These are phyloP conservation scores for Myochromella boudieri DNA, from an alignment of 768 basidiomycete species.

Conservation along the genomic window DNA sequence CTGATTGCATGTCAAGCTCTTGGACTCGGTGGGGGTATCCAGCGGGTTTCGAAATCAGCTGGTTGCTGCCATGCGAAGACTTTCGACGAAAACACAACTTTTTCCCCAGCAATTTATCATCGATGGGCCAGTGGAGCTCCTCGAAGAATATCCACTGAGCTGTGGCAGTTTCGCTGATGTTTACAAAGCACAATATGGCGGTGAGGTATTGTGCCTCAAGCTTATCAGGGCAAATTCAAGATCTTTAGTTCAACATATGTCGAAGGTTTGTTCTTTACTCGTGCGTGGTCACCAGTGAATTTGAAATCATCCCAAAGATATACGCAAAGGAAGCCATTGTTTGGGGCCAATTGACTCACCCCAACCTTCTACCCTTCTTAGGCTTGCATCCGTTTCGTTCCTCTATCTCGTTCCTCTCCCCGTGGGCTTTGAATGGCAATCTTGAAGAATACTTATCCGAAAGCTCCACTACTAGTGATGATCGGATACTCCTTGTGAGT, in stretches of 20 bases:
- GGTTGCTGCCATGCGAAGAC: constrained; percentile 11
- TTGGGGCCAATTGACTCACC: constrained; percentile 33
- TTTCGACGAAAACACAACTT: constrained; percentile 3
- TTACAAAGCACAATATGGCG: not conserved
- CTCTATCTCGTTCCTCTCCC: constrained; percentile 33
- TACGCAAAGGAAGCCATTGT: constrained; percentile 17
- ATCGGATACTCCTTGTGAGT: constrained; percentile 32
- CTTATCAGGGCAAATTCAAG: constrained; percentile 2
- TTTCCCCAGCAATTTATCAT: constrained; percentile 10
- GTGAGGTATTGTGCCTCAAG: constrained; percentile 8
- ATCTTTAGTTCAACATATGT: constrained; percentile 1
- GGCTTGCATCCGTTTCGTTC: constrained; percentile 22
- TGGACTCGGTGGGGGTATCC: no score
- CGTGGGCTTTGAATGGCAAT: constrained; percentile 21
- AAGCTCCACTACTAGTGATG: constrained; percentile 19
- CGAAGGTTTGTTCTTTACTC: constrained; percentile 7
- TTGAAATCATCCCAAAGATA: not conserved
- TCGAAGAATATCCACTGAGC: not conserved
- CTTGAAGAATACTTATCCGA: constrained; percentile 26
- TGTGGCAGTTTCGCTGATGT: constrained; percentile 13
- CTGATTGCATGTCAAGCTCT: no score
- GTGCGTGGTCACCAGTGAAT: not conserved
- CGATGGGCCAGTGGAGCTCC: not conserved
- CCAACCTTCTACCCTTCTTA: constrained; percentile 30
- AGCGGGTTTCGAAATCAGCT: not conserved